These are phyloP conservation scores for Pseudogymnoascus verrucosus DNA, from an alignment of 2,329 filamentous ascomycete genomes.

Conservation along the genomic window DNA sequence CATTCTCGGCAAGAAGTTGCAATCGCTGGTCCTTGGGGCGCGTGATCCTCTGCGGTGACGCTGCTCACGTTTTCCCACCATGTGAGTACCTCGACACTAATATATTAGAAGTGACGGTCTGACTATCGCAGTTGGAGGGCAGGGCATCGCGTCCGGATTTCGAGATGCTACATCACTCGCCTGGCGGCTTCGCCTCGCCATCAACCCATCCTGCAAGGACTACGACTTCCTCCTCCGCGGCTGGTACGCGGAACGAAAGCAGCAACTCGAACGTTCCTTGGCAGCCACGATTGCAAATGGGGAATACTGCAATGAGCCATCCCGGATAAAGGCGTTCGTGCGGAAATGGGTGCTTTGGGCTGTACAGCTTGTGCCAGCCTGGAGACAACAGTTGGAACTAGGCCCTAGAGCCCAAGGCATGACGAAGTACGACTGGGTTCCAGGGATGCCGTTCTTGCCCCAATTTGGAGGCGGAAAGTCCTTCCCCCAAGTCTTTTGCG, in stretches of 20 bases:
- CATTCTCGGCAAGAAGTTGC: conserved; percentile 37
- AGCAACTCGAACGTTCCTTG: conserved; percentile 31
- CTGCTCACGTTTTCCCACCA: conserved; percentile 45
- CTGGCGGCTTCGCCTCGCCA: conserved; percentile 31
- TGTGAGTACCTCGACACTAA: conserved; percentile 24
- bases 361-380: conserved; percentile 27
- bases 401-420: conserved; percentile 27
- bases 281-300: conserved; percentile 30
- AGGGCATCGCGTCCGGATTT: conserved; percentile 35
- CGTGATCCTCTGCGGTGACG: conserved; percentile 40
- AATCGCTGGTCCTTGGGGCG: conserved; percentile 38
- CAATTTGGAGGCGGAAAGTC: conserved; percentile 26
- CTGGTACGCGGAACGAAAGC: conserved; percentile 32
- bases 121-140: conserved; percentile 29
- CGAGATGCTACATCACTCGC: conserved; percentile 31
- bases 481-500: conserved; percentile 30
- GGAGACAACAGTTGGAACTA: conserved; percentile 24
- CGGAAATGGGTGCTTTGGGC: conserved; percentile 29
- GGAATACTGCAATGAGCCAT: conserved; percentile 25
- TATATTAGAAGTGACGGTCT: not conserved
- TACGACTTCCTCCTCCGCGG: conserved; percentile 24
- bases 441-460: conserved; percentile 28
- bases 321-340: conserved; percentile 26
- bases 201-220: conserved; percentile 13
- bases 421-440: conserved; percentile 25